A percentile compares a stretch with the other conserved stretches of the same genome.
Conservation (phyloP, 345 rosid species). For the Salix dunnii region DNA sequence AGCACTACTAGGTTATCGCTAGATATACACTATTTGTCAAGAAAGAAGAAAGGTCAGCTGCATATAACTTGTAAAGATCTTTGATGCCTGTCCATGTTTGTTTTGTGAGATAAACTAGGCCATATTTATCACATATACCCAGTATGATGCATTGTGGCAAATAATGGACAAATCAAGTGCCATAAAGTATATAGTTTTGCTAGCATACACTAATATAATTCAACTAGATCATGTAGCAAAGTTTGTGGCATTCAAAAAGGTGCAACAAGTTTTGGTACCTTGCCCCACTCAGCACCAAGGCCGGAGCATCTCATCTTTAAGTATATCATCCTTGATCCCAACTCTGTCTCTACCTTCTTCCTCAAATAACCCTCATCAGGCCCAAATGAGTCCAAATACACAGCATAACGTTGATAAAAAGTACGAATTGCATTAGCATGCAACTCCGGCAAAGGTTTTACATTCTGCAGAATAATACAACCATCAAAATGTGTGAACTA, state of each 20-base stretch:
- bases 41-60: no score
- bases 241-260: not conserved
- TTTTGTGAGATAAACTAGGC: not conserved
- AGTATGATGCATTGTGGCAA: not conserved
- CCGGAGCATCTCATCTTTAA: slow-evolving; percentile 95
- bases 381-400: slow-evolving; percentile 67
- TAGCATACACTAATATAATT: not conserved
- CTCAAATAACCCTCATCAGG: slow-evolving; percentile 67
- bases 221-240: not conserved
- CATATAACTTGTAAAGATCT: no score
- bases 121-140: not conserved
- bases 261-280: slow-evolving; percentile 46
- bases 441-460: slow-evolving; percentile 58
- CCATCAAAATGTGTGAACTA: slow-evolving; percentile 10
- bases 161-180: not conserved
- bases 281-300: slow-evolving; percentile 88
- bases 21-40: not conserved
- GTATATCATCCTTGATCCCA: slow-evolving; percentile 93
- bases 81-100: not conserved
- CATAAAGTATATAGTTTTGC: not conserved
- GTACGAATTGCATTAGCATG: slow-evolving; percentile 47
- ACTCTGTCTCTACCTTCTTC: slow-evolving; percentile 90
- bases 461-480: slow-evolving; percentile 49
- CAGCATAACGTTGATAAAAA: slow-evolving; percentile 55
- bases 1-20: not conserved